These are phyloP conservation scores for Plasmodium coatneyi DNA, from an alignment of 169 alveolate species.

Conservation along the genomic window DNA sequence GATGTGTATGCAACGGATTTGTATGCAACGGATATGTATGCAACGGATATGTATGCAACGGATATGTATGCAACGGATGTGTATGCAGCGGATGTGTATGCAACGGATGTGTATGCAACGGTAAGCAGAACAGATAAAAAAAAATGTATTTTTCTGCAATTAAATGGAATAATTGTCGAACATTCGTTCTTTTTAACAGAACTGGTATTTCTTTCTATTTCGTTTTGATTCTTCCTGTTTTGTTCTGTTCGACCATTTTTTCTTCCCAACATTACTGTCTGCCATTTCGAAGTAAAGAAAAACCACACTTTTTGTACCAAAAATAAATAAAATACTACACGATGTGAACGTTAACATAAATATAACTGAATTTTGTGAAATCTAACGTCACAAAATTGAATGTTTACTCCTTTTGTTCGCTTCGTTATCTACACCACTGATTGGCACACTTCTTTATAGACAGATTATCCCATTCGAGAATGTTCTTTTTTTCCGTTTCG, in stretches of 20 bases:
- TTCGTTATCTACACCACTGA: background rate
- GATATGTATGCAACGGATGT: background rate
- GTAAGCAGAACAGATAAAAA: background rate
- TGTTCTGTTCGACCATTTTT: background rate
- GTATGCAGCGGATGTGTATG: background rate
- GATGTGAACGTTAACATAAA: background rate
- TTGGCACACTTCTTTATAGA: background rate
- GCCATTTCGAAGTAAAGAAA: background rate
- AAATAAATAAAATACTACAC: background rate
- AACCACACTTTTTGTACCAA: background rate
- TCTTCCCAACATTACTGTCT: background rate
- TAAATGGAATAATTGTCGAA: background rate
- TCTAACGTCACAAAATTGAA: background rate
- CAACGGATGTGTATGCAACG: background rate
- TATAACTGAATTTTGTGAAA: background rate
- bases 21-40: background rate
- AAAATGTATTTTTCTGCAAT: background rate
- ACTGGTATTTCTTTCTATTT: background rate
- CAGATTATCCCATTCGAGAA: background rate
- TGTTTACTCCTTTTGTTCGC: background rate
- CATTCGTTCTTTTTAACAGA: background rate
- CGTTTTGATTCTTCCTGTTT: background rate
- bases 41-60: background rate
- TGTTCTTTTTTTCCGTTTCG: background rate
- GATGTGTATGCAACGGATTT: too few relatives aligned